Evolutionary conservation across 345 rosid species (phyloP).

Genomic region (Melastoma malabathricum): DNA sequence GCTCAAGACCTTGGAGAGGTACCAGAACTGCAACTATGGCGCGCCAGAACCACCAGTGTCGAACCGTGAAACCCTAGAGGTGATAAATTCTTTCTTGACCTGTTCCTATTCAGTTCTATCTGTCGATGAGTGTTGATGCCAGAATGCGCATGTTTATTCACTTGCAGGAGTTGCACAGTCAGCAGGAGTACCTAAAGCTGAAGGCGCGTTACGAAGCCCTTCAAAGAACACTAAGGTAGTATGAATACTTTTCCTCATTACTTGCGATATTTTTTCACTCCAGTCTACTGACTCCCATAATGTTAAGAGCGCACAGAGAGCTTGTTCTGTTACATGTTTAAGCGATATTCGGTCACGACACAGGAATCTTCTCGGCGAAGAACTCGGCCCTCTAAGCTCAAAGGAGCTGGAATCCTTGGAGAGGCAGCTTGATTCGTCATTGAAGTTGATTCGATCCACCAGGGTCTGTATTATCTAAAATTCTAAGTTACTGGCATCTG

Average conservation of each 20-base stretch:
- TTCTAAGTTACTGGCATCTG: not conserved
- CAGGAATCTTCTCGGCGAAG: constrained; percentile 87
- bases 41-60: constrained; percentile 75
- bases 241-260: not conserved
- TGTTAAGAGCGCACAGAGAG: too few species aligned
- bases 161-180: constrained; percentile 64
- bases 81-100: not conserved
- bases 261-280: too few species aligned
- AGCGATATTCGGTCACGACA: constrained; percentile 6
- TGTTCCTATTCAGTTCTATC: too few species aligned
- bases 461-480: constrained; percentile 21
- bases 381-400: constrained; percentile 39
- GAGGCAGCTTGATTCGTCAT: constrained; percentile 56
- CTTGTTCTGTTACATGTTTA: not conserved
- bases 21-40: constrained; percentile 91
- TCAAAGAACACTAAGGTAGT: constrained; percentile 66
- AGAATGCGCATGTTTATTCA: too few species aligned
- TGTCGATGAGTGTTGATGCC: too few species aligned
- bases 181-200: constrained; percentile 86
- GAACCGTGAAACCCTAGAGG: constrained; percentile 78
- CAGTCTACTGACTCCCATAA: not conserved
- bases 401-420: constrained; percentile 77
- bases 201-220: constrained; percentile 80
- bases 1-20: constrained; percentile 93
- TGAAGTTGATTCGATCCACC: constrained; percentile 63